phyloP scores from a whole-genome alignment of 2,329 filamentous ascomycete species.

The Pezizomycotina sp. region DNA sequence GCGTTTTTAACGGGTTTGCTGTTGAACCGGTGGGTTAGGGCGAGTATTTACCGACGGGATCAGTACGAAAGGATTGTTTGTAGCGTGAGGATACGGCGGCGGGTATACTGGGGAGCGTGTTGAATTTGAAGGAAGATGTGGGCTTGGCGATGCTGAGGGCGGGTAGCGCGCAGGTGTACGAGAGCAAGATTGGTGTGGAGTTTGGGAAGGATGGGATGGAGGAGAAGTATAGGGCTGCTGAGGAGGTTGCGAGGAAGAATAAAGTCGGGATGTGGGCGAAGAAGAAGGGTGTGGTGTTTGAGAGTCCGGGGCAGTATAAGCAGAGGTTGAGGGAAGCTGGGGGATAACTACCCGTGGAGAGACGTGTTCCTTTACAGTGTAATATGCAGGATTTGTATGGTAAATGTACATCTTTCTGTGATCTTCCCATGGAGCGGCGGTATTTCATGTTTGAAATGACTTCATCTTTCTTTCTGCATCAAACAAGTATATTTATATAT shows the following conservation, averaged over 20 bases:
- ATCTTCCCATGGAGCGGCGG: too few relatives aligned
- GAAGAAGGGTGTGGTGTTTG: constrained; percentile 30
- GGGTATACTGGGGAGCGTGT: constrained; percentile 27
- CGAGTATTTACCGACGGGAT: constrained; percentile 67
- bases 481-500: too few relatives aligned
- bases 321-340: too few relatives aligned
- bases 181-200: constrained; percentile 45
- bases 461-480: too few relatives aligned
- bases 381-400: too few relatives aligned
- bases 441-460: too few relatives aligned
- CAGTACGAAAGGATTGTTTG: constrained; percentile 87
- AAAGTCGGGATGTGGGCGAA: constrained; percentile 61
- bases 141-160: constrained; percentile 74
- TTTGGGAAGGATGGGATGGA: constrained; percentile 49
- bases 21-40: constrained; percentile 55
- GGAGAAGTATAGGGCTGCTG: constrained; percentile 33
- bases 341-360: too few relatives aligned
- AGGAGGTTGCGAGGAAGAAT: constrained; percentile 43
- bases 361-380: too few relatives aligned
- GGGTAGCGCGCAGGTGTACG: constrained; percentile 80
- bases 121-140: constrained; percentile 59
- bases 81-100: constrained; percentile 57
- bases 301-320: constrained; percentile 19
- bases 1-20: constrained; percentile 64
- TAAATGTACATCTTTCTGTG: too few relatives aligned